Evolutionary conservation across 2,329 filamentous ascomycete genomes (phyloP).

Genomic region (Ceratocystis variospora): DNA sequence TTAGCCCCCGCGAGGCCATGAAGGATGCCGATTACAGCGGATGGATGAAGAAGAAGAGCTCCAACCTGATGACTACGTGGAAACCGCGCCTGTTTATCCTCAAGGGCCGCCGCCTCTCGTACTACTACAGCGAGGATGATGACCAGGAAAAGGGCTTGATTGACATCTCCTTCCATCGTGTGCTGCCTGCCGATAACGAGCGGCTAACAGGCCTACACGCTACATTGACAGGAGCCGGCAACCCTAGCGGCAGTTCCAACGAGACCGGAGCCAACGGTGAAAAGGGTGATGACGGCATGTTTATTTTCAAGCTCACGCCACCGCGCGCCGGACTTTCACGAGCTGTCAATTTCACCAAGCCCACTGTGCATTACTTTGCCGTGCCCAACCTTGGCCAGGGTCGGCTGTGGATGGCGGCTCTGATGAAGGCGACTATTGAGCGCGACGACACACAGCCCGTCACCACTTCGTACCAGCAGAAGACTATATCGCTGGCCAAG

Average conservation of each 20-base stretch:
- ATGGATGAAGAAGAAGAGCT: slow-evolving; percentile 99
- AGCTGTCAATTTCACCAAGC: slow-evolving; percentile 94
- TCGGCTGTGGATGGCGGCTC: slow-evolving; percentile 90
- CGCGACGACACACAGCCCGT: slow-evolving; percentile 68
- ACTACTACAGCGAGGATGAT: slow-evolving; percentile 92
- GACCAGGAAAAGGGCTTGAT: slow-evolving; percentile 89
- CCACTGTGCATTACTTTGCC: slow-evolving; percentile 93
- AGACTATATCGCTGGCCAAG: slow-evolving; percentile 85
- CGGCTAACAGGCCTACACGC: slow-evolving; percentile 81
- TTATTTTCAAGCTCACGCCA: slow-evolving; percentile 96
- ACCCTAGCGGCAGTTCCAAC: slow-evolving; percentile 39
- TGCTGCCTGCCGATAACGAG: slow-evolving; percentile 88
- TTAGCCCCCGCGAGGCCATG: slow-evolving; percentile 71
- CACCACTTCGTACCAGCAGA: slow-evolving; percentile 88
- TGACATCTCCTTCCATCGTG: slow-evolving; percentile 92
- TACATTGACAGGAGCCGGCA: slow-evolving; percentile 72
- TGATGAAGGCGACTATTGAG: slow-evolving; percentile 98
- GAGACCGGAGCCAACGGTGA: slow-evolving; percentile 23
- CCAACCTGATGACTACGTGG: slow-evolving; percentile 93
- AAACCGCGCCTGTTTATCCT: slow-evolving; percentile 93
- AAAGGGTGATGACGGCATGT: slow-evolving; percentile 57
- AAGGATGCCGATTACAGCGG: slow-evolving; percentile 80
- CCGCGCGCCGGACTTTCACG: slow-evolving; percentile 75
- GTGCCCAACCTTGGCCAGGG: slow-evolving; percentile 82
- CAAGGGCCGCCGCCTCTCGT: slow-evolving; percentile 77